Base-by-base conservation (phyloP, 352 stramenopile species). In the Phytopythium cucurbitacearum region DNA sequence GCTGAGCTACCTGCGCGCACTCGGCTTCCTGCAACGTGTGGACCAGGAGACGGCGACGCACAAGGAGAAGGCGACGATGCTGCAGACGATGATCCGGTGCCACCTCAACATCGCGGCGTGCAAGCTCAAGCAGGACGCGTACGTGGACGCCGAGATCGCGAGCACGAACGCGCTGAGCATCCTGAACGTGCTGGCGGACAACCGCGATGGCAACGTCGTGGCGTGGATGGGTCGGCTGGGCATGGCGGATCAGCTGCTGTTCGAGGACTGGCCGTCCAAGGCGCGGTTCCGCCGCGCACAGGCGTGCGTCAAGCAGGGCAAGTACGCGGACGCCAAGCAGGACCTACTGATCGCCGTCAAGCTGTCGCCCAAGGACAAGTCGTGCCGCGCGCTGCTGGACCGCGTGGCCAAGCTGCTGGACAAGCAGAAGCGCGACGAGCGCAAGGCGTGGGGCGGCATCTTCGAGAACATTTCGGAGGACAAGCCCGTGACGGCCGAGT, bases 31-130 rank as follows among this genome's bases (percentile, higher is more conserved):
- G 49, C 77, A 92, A 49, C 80, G 81, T 35, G 81, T 94, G 33
- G 59, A 92, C 46, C 81, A 94, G 51, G 78, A 91, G 34, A 63
- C 40, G 6, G 78, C 85, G 11, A 92, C 81, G 0, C 80, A 94
- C 63, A 94, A 94, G 59, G 76, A 94, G 42, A 94, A 92, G 60
- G 85, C 85, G 40, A 86, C 70, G 34, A 89, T 92, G 54, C 73
- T 94, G 12, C 81, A 92, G 69, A 94, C 85, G 12, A 94, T 94
- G 85, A 90, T 94, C 40, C 85, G 85, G 36, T 94, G 85, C 53
- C 85, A 94, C 53, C 63, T 94, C 16, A 94, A 94, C 56, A 88
- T 94, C 50, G 74, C 74, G 12, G 84, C 85, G 7, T 94, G 80
- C 74, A 94, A 92, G 51, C 71, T 94, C 51, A 91, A 91, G 61